Percentiles rank a stretch among this genome's conserved stretches.
Conservation (phyloP, 345 rosid genomes). For the Kernera saxatilis region DNA sequence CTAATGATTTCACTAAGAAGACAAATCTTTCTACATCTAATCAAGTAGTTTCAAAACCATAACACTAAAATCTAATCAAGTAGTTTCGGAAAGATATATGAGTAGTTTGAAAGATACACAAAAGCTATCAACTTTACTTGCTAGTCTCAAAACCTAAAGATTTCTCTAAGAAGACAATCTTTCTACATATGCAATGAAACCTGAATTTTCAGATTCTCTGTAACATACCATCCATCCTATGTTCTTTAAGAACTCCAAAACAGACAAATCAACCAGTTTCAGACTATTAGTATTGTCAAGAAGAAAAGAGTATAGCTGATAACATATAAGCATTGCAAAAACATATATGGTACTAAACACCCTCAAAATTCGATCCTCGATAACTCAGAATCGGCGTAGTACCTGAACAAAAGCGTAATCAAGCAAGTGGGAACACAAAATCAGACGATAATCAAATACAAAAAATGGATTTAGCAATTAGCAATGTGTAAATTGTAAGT, state of each 20-base stretch:
- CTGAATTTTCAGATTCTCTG: neutral
- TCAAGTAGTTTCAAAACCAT: no score
- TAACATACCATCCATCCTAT: neutral
- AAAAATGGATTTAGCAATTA: no score
- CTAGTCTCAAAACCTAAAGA: neutral
- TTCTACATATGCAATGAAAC: neutral
- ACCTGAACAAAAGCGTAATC: no score
- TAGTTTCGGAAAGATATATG: no score
- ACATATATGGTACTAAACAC: neutral
- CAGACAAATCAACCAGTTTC: neutral
- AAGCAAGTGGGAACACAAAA: no score
- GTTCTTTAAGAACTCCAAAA: no score
- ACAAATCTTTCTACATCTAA: neutral
- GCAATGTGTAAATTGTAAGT: neutral
- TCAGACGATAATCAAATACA: no score
- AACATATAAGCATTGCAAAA: neutral
- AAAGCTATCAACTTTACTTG: neutral
- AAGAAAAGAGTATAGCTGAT: neutral
- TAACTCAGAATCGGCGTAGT: no score
- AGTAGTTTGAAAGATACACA: no score
- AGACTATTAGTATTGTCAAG: no score
- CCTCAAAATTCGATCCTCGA: no score
- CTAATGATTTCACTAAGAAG: neutral
- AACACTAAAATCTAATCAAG: no score
- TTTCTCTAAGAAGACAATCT: neutral